Evolutionary conservation across 352 stramenopile genomes (phyloP).

Genomic region (Pythium rishiriense): DNA sequence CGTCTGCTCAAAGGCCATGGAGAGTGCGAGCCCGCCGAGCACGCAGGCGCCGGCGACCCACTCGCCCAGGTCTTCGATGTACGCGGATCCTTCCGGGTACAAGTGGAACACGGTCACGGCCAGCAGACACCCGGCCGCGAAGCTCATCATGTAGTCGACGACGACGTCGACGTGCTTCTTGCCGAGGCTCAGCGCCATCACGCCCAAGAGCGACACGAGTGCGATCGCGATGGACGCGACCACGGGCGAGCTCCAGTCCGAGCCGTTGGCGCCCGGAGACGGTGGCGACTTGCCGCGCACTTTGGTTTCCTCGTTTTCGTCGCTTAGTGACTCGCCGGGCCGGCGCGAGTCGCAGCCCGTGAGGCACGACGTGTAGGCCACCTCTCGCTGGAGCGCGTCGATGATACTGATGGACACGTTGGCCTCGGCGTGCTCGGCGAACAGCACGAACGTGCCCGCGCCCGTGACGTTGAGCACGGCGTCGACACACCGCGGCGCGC

Average conservation of each 20-base stretch:
- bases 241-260: slow-evolving; percentile 26
- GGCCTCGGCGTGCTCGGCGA: slow-evolving; percentile 27
- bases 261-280: neutral
- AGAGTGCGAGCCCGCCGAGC: slow-evolving; percentile 32
- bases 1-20: slow-evolving; percentile 33
- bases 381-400: slow-evolving; percentile 9
- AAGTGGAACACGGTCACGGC: slow-evolving; percentile 44
- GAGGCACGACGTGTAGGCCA: slow-evolving; percentile 16
- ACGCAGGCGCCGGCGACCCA: slow-evolving; percentile 38
- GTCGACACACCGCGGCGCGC: slow-evolving; percentile 18
- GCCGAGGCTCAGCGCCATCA: slow-evolving; percentile 29
- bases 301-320: neutral
- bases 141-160: slow-evolving; percentile 37
- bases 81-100: slow-evolving; percentile 36
- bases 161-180: slow-evolving; percentile 26
- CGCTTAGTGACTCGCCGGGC: slow-evolving; percentile 1
- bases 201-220: slow-evolving; percentile 31
- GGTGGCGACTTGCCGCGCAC: neutral
- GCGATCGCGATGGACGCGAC: slow-evolving; percentile 27
- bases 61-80: slow-evolving; percentile 30
- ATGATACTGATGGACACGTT: slow-evolving; percentile 23
- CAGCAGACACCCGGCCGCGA: slow-evolving; percentile 34
- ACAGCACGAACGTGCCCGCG: slow-evolving; percentile 26
- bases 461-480: slow-evolving; percentile 15
- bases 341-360: slow-evolving; percentile 8